These are phyloP conservation scores for Ascodesmis nigricans DNA, from an alignment of 495 filamentous ascomycete species.

Conservation along the genomic window DNA sequence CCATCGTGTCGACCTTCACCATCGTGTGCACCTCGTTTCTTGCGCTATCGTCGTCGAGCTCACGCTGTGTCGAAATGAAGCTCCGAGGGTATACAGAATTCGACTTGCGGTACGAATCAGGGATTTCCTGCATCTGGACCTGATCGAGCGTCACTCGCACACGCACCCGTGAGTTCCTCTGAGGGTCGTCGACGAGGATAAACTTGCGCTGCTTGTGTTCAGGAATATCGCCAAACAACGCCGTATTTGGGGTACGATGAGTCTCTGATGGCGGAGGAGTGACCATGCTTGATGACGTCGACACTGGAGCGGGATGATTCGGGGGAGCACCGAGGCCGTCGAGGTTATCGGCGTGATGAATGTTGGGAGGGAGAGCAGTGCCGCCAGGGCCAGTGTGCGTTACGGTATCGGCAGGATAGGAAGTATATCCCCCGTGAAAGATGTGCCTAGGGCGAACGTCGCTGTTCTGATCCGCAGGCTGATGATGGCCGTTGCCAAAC, in stretches of 20 bases:
- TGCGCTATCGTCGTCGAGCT: constrained; percentile 35
- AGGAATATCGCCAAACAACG: constrained; percentile 67
- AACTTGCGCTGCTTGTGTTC: constrained; percentile 83
- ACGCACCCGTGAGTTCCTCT: constrained; percentile 52
- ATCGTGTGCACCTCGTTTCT: constrained; percentile 31
- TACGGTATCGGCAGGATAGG: constrained; percentile 33
- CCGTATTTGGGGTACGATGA: constrained; percentile 29
- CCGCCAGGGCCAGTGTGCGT: too few species aligned
- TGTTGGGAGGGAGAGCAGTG: constrained; percentile 47
- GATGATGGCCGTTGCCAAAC: constrained; percentile 23
- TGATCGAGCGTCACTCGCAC: constrained; percentile 73
- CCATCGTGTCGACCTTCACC: constrained; percentile 50
- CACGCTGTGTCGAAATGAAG: constrained; percentile 48
- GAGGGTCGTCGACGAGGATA: constrained; percentile 76
- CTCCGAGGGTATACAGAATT: constrained; percentile 78
- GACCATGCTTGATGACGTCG: too few species aligned
- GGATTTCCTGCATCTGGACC: constrained; percentile 80
- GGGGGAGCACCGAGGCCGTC: constrained; percentile 13
- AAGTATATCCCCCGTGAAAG: constrained; percentile 50
- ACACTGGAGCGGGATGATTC: constrained; percentile 3
- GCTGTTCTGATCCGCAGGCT: constrained; percentile 25
- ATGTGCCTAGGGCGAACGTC: constrained; percentile 56
- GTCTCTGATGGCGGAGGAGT: constrained; percentile 19
- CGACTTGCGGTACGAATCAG: constrained; percentile 70
- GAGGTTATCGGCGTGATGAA: constrained; percentile 49